These are phyloP conservation scores for Halenospora varia DNA, from an alignment of 495 filamentous ascomycete species.

Conservation along the genomic window DNA sequence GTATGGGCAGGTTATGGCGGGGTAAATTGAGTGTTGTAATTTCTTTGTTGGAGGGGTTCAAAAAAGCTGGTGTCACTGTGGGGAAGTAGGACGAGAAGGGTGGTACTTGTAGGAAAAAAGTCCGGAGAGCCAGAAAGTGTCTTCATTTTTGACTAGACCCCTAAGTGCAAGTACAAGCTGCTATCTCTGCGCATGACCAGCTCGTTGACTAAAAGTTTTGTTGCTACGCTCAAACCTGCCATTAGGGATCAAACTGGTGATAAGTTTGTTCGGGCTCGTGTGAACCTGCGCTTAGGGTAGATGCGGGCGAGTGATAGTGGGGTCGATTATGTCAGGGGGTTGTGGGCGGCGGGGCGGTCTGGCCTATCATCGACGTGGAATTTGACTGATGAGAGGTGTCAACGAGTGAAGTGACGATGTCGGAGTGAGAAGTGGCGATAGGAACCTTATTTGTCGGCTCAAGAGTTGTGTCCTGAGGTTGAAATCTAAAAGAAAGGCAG, in stretches of 20 bases:
- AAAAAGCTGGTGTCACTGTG: not conserved
- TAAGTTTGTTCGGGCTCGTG: constrained; percentile 10
- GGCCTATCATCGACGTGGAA: not conserved
- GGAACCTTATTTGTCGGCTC: too few species aligned
- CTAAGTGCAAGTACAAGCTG: constrained; percentile 65
- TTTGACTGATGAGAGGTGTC: not conserved
- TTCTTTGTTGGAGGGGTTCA: not conserved
- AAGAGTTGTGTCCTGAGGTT: not conserved
- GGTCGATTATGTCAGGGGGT: not conserved
- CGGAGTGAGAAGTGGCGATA: too few species aligned
- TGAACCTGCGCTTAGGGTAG: constrained; percentile 32
- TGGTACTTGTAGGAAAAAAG: constrained; percentile 13
- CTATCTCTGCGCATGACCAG: constrained; percentile 18
- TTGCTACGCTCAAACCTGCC: constrained; percentile 21
- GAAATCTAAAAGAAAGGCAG: not conserved
- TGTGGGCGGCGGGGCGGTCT: not conserved
- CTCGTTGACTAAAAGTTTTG: constrained; percentile 17
- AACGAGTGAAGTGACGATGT: not conserved
- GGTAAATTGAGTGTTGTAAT: not conserved
- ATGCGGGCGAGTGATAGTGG: not conserved
- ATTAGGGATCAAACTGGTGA: constrained; percentile 21
- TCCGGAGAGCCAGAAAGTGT: constrained; percentile 5
- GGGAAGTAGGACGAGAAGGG: constrained; percentile 1
- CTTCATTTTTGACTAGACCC: constrained; percentile 41
- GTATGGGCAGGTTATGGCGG: not conserved